These are phyloP conservation scores for Flaveria robusta DNA, from an alignment of 129 eudicot genomes.

Conservation along the genomic window DNA sequence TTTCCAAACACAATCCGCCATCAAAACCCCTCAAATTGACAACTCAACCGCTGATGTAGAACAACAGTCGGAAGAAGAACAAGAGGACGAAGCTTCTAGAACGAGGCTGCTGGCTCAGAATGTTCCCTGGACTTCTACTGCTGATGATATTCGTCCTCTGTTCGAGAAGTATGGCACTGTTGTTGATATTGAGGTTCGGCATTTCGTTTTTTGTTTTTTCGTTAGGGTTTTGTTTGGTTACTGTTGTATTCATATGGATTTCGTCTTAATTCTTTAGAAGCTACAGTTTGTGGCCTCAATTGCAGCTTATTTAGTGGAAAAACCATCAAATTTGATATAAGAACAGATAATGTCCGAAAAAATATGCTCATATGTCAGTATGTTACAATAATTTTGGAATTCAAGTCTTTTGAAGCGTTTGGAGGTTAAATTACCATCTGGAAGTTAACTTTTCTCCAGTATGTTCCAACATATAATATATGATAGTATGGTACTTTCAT, in stretches of 20 bases:
- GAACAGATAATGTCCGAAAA: neutral
- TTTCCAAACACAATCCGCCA: slow-evolving; percentile 31
- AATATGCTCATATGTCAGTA: neutral
- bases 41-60: slow-evolving; percentile 22
- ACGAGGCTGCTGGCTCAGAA: slow-evolving; percentile 76
- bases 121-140: slow-evolving; percentile 76
- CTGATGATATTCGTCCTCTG: slow-evolving; percentile 71
- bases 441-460: neutral
- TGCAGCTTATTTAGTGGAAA: neutral
- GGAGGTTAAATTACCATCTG: no score
- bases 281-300: neutral
- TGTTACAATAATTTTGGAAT: no score
- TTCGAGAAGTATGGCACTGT: slow-evolving; percentile 78
- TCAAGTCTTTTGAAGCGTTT: no score
- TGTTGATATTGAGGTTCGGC: slow-evolving; percentile 71
- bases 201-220: neutral
- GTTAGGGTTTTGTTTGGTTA: neutral
- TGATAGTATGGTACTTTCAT: no score
- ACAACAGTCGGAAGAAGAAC: slow-evolving; percentile 28
- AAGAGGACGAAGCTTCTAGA: slow-evolving; percentile 48
- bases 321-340: neutral
- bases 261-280: neutral
- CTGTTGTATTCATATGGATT: neutral
- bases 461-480: neutral
- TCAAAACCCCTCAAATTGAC: slow-evolving; percentile 31